A percentile compares a stretch with the other conserved stretches of the same genome.
Evolutionary conservation across 1,139 yeast species (phyloP).

Genomic region (Geotrichum candidum): DNA sequence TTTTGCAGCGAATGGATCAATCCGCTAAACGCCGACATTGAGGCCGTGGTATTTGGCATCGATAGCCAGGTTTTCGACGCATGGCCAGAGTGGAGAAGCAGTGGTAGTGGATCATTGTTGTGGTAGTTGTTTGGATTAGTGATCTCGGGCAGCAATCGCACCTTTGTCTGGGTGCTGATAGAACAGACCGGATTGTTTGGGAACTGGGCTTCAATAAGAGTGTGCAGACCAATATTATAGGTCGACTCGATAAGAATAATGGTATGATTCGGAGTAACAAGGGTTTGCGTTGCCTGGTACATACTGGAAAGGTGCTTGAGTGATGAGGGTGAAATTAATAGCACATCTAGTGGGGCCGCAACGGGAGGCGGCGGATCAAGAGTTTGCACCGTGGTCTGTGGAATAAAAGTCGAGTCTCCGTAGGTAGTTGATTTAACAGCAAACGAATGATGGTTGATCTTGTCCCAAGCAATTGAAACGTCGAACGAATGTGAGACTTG

Average conservation of each 20-base stretch:
- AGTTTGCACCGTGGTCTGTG: conserved; percentile 2
- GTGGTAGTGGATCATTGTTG: conserved; percentile 2
- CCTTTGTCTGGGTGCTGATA: conserved; percentile 19
- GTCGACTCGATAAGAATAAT: conserved; percentile 31
- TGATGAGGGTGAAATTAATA: conserved; percentile 28
- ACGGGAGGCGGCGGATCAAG: conserved; percentile 8
- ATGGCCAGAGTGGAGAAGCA: conserved; percentile 11
- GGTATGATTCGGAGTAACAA: conserved; percentile 26
- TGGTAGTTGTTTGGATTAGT: conserved; percentile 2
- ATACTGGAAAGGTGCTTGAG: conserved; percentile 24
- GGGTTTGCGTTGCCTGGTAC: conserved; percentile 7
- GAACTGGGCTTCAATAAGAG: conserved; percentile 25
- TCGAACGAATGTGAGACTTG: conserved; percentile 20
- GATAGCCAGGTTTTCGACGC: conserved; percentile 16
- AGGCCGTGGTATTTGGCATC: conserved; percentile 2
- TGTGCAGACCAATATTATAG: conserved; percentile 30
- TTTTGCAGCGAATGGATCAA: conserved; percentile 8
- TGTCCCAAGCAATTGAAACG: conserved; percentile 25
- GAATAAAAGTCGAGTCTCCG: conserved; percentile 22
- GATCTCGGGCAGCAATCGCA: conserved; percentile 15
- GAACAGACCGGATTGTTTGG: conserved; percentile 26
- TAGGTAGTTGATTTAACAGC: conserved; percentile 24
- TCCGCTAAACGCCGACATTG: background rate
- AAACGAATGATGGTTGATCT: conserved; percentile 4
- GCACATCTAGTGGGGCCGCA: conserved; percentile 23